These are phyloP conservation scores for Hanseniaspora lindneri DNA, from an alignment of 805 yeast species.

Conservation along the genomic window DNA sequence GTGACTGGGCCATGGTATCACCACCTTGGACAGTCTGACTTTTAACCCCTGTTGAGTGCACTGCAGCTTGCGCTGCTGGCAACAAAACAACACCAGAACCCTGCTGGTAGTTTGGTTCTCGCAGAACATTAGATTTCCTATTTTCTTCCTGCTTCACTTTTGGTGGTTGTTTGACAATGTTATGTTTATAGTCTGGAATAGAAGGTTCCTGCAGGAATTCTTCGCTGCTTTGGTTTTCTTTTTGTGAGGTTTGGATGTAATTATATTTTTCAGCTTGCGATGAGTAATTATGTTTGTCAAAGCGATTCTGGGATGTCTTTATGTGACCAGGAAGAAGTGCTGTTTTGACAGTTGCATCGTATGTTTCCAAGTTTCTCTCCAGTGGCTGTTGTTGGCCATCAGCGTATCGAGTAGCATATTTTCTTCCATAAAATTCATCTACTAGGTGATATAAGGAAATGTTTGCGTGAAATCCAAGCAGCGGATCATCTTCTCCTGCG, in stretches of 20 bases:
- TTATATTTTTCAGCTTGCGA: too few relatives aligned
- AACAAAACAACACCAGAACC: constrained; percentile 3
- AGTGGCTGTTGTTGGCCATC: constrained; percentile 18
- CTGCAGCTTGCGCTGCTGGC: constrained; percentile 3
- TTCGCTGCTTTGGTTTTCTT: not conserved
- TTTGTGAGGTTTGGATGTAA: too few relatives aligned
- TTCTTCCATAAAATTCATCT: constrained; percentile 67
- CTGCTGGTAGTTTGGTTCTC: not conserved
- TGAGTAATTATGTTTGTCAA: too few relatives aligned
- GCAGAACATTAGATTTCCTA: not conserved
- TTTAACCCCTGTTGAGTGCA: not conserved
- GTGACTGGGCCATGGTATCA: not conserved
- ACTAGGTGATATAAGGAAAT: constrained; percentile 78
- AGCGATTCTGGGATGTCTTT: too few relatives aligned
- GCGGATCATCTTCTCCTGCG: constrained; percentile 46
- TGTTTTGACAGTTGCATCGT: not conserved
- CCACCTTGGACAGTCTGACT: not conserved
- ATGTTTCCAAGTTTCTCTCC: not conserved
- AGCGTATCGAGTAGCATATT: constrained; percentile 37
- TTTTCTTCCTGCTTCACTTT: not conserved
- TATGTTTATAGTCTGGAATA: constrained; percentile 9
- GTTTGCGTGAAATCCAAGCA: constrained; percentile 77
- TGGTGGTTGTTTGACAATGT: not conserved
- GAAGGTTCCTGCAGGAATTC: not conserved
- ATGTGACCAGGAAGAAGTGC: not conserved